These are phyloP conservation scores for Globisporangium nagaii DNA, from an alignment of 352 stramenopile genomes.

Conservation along the genomic window DNA sequence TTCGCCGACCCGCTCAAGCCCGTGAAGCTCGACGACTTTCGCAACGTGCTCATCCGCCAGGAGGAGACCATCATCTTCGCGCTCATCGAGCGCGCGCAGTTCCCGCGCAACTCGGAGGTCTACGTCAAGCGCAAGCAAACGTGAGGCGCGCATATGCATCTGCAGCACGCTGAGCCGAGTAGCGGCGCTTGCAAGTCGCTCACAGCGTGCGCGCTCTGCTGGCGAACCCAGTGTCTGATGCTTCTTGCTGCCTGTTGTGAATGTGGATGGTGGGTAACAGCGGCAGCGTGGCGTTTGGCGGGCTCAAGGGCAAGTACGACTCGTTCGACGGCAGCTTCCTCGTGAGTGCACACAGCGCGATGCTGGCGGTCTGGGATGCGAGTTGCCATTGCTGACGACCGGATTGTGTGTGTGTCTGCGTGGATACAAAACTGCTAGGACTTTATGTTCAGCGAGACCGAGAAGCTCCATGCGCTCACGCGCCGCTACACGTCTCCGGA, in stretches of 20 bases:
- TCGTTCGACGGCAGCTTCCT: slow-evolving; percentile 80
- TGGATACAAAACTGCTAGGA: slow-evolving; percentile 48
- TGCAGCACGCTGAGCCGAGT: neutral
- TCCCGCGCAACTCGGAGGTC: slow-evolving; percentile 91
- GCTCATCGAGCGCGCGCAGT: slow-evolving; percentile 98
- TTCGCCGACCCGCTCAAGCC: slow-evolving; percentile 63
- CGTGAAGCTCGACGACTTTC: slow-evolving; percentile 83
- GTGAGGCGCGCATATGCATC: slow-evolving; percentile 20
- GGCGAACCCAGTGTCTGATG: too few species aligned
- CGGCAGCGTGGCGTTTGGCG: slow-evolving; percentile 65
- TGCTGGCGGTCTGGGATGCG: neutral
- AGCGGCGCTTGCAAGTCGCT: neutral
- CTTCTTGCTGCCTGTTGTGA: too few species aligned
- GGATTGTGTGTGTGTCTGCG: neutral
- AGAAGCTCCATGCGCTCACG: slow-evolving; percentile 91
- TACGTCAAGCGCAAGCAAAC: slow-evolving; percentile 90
- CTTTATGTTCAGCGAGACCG: slow-evolving; percentile 97
- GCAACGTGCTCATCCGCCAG: slow-evolving; percentile 86
- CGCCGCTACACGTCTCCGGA: slow-evolving; percentile 98
- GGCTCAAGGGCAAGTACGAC: slow-evolving; percentile 83
- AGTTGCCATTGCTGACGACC: too few species aligned
- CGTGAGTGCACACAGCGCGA: slow-evolving; percentile 12
- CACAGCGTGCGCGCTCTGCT: neutral
- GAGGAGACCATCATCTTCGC: slow-evolving; percentile 99
- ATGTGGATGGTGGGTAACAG: slow-evolving; percentile 21